Conservation (phyloP, 176 grass and related monocot genomes). For the Sorghum bicolor region DNA sequence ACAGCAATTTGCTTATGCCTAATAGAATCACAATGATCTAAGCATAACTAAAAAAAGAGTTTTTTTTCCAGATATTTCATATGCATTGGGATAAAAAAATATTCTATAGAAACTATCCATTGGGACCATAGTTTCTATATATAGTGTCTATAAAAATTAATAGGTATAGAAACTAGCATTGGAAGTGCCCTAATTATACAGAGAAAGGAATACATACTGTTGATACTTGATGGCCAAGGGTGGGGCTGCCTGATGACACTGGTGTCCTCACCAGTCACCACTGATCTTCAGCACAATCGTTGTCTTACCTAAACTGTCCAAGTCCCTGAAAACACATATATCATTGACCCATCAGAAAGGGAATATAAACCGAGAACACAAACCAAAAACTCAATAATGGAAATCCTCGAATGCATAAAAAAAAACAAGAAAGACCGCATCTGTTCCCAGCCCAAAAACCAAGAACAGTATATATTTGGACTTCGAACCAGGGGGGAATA, state of each 20-base stretch:
- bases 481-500: background rate
- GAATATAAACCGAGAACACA: background rate
- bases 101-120: no score
- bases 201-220: conserved; percentile 35
- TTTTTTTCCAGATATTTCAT: no score
- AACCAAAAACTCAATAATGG: background rate
- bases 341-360: background rate
- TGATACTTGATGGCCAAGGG: conserved; percentile 85
- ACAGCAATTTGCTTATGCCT: background rate
- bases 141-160: no score
- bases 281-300: conserved; percentile 79
- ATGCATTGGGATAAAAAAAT: no score
- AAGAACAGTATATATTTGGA: background rate
- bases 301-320: conserved; percentile 66
- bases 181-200: background rate
- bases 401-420: background rate
- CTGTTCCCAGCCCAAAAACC: background rate
- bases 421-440: background rate
- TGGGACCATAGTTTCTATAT: no score
- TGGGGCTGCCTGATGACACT: conserved; percentile 66
- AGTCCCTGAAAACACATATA: conserved; percentile 25
- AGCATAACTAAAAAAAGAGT: background rate
- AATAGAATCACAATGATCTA: background rate
- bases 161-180: no score
- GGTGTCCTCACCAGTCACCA: conserved; percentile 65